A percentile compares a stretch with the other conserved stretches of the same genome.
These are phyloP conservation scores for Alternaria angustiovoidea DNA, from an alignment of 2,329 filamentous ascomycete genomes.

Conservation along the genomic window DNA sequence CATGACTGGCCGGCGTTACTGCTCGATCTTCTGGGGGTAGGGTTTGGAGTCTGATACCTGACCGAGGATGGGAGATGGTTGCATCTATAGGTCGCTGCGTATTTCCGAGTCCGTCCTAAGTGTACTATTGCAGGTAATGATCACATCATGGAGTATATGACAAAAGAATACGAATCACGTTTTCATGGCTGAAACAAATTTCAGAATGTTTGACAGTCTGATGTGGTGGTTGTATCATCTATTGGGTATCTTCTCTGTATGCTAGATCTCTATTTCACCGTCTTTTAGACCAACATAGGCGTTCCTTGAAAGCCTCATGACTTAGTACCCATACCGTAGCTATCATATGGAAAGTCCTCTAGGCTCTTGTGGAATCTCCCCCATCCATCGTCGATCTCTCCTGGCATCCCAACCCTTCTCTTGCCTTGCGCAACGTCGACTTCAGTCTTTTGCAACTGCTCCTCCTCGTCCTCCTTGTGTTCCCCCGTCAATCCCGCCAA, in stretches of 20 bases:
- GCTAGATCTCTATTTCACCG: too few species aligned
- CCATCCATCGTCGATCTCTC: constrained; percentile 68
- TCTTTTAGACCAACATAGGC: background rate
- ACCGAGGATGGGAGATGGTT: constrained; percentile 4
- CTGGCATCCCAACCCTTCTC: constrained; percentile 57
- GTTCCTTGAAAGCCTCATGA: background rate
- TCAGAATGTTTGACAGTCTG: background rate
- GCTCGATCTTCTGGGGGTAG: constrained; percentile 11
- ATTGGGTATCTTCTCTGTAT: background rate
- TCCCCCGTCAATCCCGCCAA: constrained; percentile 82
- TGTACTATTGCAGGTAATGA: constrained; percentile 23
- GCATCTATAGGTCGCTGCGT: constrained; percentile 9
- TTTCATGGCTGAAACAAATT: background rate
- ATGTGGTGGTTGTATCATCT: background rate
- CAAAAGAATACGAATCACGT: constrained; percentile 20
- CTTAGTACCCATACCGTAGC: constrained; percentile 61
- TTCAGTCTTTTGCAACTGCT: constrained; percentile 44
- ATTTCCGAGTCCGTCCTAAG: constrained; percentile 6
- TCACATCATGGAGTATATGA: constrained; percentile 25
- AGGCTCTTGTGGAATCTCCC: constrained; percentile 61
- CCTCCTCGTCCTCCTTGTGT: constrained; percentile 65
- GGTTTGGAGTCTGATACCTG: constrained; percentile 12
- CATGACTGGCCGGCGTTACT: constrained; percentile 16
- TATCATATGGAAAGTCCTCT: constrained; percentile 67
- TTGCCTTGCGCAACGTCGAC: constrained; percentile 49